These are phyloP conservation scores for Nakazawaea wickerhamii DNA, from an alignment of 805 yeast genomes.

Conservation along the genomic window DNA sequence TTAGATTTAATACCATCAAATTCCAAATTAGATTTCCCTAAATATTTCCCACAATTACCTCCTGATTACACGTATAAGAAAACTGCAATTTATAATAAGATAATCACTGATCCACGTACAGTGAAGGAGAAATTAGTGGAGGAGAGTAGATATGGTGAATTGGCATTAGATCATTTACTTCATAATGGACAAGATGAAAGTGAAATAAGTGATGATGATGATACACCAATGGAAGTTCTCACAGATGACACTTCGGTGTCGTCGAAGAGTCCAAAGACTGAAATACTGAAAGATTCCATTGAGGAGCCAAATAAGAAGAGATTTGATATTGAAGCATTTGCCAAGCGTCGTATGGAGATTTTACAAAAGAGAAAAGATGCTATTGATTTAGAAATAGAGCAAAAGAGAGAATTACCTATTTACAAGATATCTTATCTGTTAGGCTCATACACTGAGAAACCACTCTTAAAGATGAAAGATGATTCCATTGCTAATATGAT, in stretches of 20 bases:
- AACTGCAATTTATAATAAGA: conserved; percentile 62
- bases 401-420: conserved; percentile 28
- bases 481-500: conserved; percentile 19
- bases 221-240: not conserved
- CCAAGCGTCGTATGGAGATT: conserved; percentile 38
- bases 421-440: conserved; percentile 24
- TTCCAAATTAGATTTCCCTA: conserved; percentile 34
- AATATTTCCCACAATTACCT: conserved; percentile 80
- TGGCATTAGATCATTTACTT: conserved; percentile 60
- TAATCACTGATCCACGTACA: conserved; percentile 63
- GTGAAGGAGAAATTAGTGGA: conserved; percentile 68
- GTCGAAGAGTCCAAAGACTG: not conserved
- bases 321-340: conserved; percentile 56
- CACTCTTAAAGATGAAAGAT: conserved; percentile 16
- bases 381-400: conserved; percentile 28
- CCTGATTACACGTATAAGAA: conserved; percentile 89
- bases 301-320: conserved; percentile 15
- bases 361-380: conserved; percentile 28
- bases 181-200: conserved; percentile 27
- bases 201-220: conserved; percentile 17
- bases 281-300: not conserved
- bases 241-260: not conserved
- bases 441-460: conserved; percentile 25
- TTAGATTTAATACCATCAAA: conserved; percentile 52
- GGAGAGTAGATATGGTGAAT: conserved; percentile 78